Evolutionary conservation across 1,284 basidiomycete species (phyloP).

Genomic region (Irpex sp.): DNA sequence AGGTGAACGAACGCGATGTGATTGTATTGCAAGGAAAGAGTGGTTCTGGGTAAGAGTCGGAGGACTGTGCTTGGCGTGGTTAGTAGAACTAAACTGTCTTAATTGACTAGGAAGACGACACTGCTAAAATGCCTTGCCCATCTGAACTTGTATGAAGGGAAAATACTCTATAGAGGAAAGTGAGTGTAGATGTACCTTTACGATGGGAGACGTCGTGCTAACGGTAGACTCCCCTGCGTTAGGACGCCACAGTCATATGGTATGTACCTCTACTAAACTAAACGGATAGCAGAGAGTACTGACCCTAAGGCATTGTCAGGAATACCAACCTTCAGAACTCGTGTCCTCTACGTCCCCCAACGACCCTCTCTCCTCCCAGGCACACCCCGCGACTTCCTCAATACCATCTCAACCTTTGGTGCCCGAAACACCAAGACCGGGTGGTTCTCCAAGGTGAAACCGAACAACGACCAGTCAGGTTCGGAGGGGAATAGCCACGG

Average conservation of each 20-base stretch:
- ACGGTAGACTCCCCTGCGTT: conserved; percentile 1
- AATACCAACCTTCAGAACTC: conserved; percentile 72
- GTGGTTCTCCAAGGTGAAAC: conserved; percentile 13
- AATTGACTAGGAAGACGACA: conserved; percentile 62
- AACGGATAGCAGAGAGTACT: too few species aligned
- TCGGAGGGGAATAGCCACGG: conserved; percentile 4
- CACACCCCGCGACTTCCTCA: conserved; percentile 72
- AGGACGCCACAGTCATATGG: conserved; percentile 57
- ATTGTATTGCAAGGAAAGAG: conserved; percentile 72
- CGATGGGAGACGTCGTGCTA: background rate
- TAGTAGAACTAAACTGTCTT: too few species aligned
- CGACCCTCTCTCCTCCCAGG: conserved; percentile 80
- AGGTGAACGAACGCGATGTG: conserved; percentile 67
- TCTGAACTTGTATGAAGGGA: conserved; percentile 68
- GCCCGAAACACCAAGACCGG: conserved; percentile 38
- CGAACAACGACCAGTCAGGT: conserved; percentile 5
- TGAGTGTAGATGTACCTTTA: conserved; percentile 29
- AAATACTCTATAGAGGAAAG: conserved; percentile 65
- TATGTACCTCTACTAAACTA: conserved; percentile 22
- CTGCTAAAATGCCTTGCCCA: conserved; percentile 81
- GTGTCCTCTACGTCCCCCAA: conserved; percentile 82
- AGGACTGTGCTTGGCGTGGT: background rate
- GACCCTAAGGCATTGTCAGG: conserved; percentile 36
- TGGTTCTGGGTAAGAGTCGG: conserved; percentile 64
- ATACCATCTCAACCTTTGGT: conserved; percentile 50